These are phyloP conservation scores for Pleurozium schreberi DNA, from an alignment of 225 moss, liverwort and hornwort genomes.

Conservation along the genomic window DNA sequence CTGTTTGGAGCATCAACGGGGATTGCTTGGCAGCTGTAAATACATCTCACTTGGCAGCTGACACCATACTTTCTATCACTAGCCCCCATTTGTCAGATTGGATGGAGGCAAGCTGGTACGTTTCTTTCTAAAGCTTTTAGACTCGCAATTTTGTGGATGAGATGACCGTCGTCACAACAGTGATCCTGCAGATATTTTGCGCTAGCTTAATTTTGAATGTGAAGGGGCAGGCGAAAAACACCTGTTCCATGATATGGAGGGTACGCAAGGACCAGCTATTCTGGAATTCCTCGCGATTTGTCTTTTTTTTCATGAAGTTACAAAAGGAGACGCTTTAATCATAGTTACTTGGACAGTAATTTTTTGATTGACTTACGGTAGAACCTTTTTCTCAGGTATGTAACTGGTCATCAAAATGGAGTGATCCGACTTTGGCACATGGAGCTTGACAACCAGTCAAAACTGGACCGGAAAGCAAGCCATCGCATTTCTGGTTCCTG, in stretches of 20 bases:
- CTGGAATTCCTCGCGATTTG: neutral
- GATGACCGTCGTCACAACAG: neutral
- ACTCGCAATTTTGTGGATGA: neutral
- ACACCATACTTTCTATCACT: constrained; percentile 69
- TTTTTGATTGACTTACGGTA: neutral
- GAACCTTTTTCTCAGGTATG: constrained; percentile 19
- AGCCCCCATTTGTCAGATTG: constrained; percentile 83
- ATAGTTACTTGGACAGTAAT: neutral
- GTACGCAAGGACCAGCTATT: neutral
- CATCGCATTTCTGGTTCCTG: constrained; percentile 26
- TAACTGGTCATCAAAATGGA: constrained; percentile 88
- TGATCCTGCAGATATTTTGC: neutral
- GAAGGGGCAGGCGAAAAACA: neutral
- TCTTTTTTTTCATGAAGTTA: neutral
- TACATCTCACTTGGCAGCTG: constrained; percentile 64
- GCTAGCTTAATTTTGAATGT: neutral
- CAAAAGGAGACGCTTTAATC: neutral
- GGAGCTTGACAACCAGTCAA: constrained; percentile 47
- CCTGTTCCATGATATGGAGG: neutral
- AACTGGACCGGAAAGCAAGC: constrained; percentile 35
- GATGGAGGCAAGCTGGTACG: constrained; percentile 85
- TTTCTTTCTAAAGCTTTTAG: neutral
- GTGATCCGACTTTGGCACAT: constrained; percentile 83
- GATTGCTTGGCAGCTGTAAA: constrained; percentile 79
- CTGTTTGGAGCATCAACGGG: constrained; percentile 89